Conservation (phyloP, 192 early-diverging fungal genomes). For the Coemansia sp. region DNA sequence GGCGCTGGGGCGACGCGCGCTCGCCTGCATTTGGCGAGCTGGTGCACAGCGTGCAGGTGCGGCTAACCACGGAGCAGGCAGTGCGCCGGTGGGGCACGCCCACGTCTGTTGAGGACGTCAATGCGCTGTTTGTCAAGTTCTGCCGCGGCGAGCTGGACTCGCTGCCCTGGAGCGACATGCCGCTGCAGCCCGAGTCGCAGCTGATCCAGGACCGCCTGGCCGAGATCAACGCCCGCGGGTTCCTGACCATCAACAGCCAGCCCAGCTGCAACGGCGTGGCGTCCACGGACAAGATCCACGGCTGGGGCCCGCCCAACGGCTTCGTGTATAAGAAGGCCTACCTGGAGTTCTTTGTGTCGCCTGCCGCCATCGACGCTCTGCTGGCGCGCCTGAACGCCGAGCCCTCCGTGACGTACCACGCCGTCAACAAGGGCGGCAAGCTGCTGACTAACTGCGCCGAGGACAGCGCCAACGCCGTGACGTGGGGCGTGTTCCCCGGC, state of each 20-base stretch:
- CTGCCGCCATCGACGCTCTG: slow-evolving; percentile 64
- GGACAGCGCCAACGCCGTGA: slow-evolving; percentile 92
- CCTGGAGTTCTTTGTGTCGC: slow-evolving; percentile 91
- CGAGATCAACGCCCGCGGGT: slow-evolving; percentile 76
- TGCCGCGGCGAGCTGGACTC: slow-evolving; percentile 72
- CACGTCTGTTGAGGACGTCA: slow-evolving; percentile 62
- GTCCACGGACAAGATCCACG: slow-evolving; percentile 73
- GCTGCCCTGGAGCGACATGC: slow-evolving; percentile 90
- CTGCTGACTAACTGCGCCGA: slow-evolving; percentile 82
- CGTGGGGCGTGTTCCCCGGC: slow-evolving; percentile 98
- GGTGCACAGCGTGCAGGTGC: slow-evolving; percentile 77
- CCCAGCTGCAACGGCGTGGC: slow-evolving; percentile 87
- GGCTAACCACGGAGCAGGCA: slow-evolving; percentile 74
- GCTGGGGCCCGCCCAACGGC: slow-evolving; percentile 95
- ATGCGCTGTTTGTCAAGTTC: slow-evolving; percentile 77
- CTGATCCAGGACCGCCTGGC: slow-evolving; percentile 68
- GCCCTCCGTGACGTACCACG: slow-evolving; percentile 80
- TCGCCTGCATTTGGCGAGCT: slow-evolving; percentile 87
- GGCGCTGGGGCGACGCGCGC: slow-evolving; percentile 95
- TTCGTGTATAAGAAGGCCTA: slow-evolving; percentile 97
- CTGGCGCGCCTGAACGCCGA: slow-evolving; percentile 56
- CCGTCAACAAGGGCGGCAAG: slow-evolving; percentile 87
- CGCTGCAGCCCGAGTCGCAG: slow-evolving; percentile 74
- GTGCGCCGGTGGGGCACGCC: slow-evolving; percentile 81
- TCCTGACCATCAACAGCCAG: slow-evolving; percentile 94